Percentiles rank a stretch among this genome's conserved stretches.
Evolutionary conservation across 108 stramenopile genomes (phyloP).

Genomic region (Stephanodiscus minutulus): DNA sequence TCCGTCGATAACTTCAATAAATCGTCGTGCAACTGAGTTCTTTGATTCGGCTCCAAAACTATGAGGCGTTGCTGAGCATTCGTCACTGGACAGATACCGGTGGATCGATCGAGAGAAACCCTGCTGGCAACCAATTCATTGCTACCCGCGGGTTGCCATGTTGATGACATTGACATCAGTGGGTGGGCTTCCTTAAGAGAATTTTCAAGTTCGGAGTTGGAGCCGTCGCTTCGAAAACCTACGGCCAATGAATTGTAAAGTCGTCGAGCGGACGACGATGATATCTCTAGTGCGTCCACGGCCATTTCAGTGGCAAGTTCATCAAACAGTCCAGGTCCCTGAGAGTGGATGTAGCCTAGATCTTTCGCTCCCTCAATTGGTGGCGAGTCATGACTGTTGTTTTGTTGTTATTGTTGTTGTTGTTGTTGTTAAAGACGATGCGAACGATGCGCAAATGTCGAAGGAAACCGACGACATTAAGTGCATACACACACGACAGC

Average conservation of each 20-base stretch:
- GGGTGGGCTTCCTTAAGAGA: slow-evolving; percentile 54
- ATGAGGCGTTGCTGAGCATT: slow-evolving; percentile 68
- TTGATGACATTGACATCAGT: slow-evolving; percentile 53
- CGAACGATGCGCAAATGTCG: background rate
- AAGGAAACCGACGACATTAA: background rate
- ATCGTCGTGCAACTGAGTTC: slow-evolving; percentile 57
- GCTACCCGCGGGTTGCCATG: slow-evolving; percentile 44
- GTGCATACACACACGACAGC: background rate
- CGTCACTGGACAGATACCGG: slow-evolving; percentile 67
- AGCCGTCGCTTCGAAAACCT: slow-evolving; percentile 46
- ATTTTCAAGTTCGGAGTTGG: slow-evolving; percentile 3
- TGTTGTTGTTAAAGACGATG: too few species aligned
- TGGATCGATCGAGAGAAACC: slow-evolving; percentile 59
- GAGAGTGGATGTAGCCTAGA: slow-evolving; percentile 47
- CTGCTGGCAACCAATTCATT: slow-evolving; percentile 66
- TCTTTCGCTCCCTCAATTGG: slow-evolving; percentile 57
- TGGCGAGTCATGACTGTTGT: slow-evolving; percentile 24
- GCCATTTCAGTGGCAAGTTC: slow-evolving; percentile 75
- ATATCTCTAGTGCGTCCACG: slow-evolving; percentile 70
- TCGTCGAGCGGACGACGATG: slow-evolving; percentile 68
- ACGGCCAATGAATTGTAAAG: slow-evolving; percentile 70
- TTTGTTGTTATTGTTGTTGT: too few species aligned
- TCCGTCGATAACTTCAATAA: slow-evolving; percentile 48
- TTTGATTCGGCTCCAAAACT: slow-evolving; percentile 60
- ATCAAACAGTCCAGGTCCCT: slow-evolving; percentile 74